Percentiles rank a stretch among this genome's conserved stretches.
Evolutionary conservation across 495 filamentous ascomycete species (phyloP).

Genomic region (Penicillium silybi): DNA sequence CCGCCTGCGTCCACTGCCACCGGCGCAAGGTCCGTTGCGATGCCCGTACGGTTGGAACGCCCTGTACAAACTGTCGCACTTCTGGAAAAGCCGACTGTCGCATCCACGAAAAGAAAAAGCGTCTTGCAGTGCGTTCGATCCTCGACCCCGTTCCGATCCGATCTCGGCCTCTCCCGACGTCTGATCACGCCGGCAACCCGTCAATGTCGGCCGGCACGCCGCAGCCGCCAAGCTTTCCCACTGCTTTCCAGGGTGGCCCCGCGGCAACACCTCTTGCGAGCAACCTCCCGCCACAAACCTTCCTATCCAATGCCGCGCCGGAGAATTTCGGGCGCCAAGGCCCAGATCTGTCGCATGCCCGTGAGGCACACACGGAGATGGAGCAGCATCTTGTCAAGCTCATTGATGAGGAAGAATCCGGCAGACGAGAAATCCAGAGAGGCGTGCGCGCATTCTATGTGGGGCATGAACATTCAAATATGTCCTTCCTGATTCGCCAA

Average conservation of each 20-base stretch:
- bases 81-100: slow-evolving; percentile 45
- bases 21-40: slow-evolving; percentile 49
- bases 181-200: slow-evolving; percentile 24
- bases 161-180: slow-evolving; percentile 36
- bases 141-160: slow-evolving; percentile 48
- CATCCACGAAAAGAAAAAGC: slow-evolving; percentile 49
- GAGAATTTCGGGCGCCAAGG: slow-evolving; percentile 27
- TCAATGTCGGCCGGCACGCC: slow-evolving; percentile 17
- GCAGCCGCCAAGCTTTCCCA: slow-evolving; percentile 29
- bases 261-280: slow-evolving; percentile 15
- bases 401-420: slow-evolving; percentile 44
- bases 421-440: slow-evolving; percentile 39
- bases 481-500: slow-evolving; percentile 50
- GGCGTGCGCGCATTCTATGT: slow-evolving; percentile 48
- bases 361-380: slow-evolving; percentile 35
- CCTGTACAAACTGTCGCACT: slow-evolving; percentile 45
- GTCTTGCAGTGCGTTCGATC: slow-evolving; percentile 42
- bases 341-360: slow-evolving; percentile 28
- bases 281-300: slow-evolving; percentile 20
- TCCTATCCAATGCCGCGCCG: slow-evolving; percentile 18
- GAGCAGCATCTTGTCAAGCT: slow-evolving; percentile 44
- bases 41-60: slow-evolving; percentile 41
- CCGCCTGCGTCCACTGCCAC: slow-evolving; percentile 47
- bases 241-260: slow-evolving; percentile 25
- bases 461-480: slow-evolving; percentile 48